A percentile compares a stretch with the other conserved stretches of the same genome.
These are phyloP conservation scores for Hysterangium stoloniferum DNA, from an alignment of 768 basidiomycete species.

Conservation along the genomic window DNA sequence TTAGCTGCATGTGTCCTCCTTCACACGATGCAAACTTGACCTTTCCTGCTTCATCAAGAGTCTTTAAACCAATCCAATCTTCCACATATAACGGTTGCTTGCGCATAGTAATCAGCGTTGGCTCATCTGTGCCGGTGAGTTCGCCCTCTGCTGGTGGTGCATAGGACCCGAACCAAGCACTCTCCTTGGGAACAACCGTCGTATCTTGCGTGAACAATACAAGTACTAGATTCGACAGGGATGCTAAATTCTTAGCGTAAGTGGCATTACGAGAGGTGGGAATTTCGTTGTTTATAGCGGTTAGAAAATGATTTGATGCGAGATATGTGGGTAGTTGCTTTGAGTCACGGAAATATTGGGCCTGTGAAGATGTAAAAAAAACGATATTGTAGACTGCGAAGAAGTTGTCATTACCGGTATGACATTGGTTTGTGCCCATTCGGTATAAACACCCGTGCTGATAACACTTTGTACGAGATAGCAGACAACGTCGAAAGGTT, in stretches of 20 bases:
- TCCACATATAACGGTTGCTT: constrained; percentile 63
- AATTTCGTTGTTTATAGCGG: constrained; percentile 76
- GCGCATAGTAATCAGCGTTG: constrained; percentile 58
- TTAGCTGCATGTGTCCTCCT: constrained; percentile 70
- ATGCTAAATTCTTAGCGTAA: constrained; percentile 52
- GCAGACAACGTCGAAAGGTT: constrained; percentile 60
- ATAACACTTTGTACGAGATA: constrained; percentile 55
- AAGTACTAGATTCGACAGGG: constrained; percentile 61
- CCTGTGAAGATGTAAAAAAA: constrained; percentile 33
- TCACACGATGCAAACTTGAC: constrained; percentile 57
- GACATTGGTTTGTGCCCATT: constrained; percentile 71
- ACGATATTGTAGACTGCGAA: not conserved
- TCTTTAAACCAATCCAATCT: constrained; percentile 75
- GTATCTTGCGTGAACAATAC: constrained; percentile 65
- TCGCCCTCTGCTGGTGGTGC: constrained; percentile 31
- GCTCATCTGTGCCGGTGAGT: constrained; percentile 17
- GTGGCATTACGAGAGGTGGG: constrained; percentile 44
- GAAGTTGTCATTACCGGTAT: constrained; percentile 45
- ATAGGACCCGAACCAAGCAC: constrained; percentile 79
- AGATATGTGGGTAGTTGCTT: constrained; percentile 51
- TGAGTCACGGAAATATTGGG: constrained; percentile 83
- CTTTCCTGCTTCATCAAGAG: constrained; percentile 57
- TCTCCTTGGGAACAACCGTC: constrained; percentile 80
- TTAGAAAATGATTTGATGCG: constrained; percentile 53
- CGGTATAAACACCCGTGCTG: constrained; percentile 56